Base-by-base conservation (phyloP, 257 asterid species). In the Solanum commersonii region DNA sequence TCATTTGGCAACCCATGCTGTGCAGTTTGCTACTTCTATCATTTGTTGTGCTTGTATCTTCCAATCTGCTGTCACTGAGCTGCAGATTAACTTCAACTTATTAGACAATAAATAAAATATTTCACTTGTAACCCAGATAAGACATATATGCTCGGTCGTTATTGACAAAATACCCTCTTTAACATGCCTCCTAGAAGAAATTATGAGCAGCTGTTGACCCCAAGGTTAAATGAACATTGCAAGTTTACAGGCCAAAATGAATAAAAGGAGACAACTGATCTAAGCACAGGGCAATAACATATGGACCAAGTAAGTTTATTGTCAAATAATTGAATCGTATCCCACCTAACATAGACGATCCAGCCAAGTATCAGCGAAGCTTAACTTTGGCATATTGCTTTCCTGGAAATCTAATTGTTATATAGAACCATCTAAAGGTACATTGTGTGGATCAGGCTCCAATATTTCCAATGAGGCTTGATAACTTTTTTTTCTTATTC, bases 1-100 rank as follows among this genome's bases (percentile, higher is more conserved):
- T 96, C 67, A 97, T 94, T 91, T 96, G 96, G 93, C 99, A 97
- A 86, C 94, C 98, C 87, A 96, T 73, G 79, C 88, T 91, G 89
- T 92, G 88, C 96, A 97, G 93, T 87, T 92, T 93, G 40, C 93
- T 91, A 9, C 93, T 93, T 2, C 99, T 93, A 72, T 94, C 98
- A 16, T 89, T 83, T 31, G 77, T 29, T 29, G 5, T 5, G 42
- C 31, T 37, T 87, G 35, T 88, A 87, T 10, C 92, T 94, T 90
- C 96, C 93, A 91, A 92, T 94, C 91, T 92, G 90, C 89, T 92
- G 3, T 87, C 92, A 33, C 94, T 94, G 29, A 96, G 88, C 99
- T 96, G 93, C 84, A 86, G 2, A 82, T 14, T 10, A 0, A 34
- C 12, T 8, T 82, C 42, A 82, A 10, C 38, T 81, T 46, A 29